Conservation (phyloP, 306 rosid species). For the Quercus agrifolia region DNA sequence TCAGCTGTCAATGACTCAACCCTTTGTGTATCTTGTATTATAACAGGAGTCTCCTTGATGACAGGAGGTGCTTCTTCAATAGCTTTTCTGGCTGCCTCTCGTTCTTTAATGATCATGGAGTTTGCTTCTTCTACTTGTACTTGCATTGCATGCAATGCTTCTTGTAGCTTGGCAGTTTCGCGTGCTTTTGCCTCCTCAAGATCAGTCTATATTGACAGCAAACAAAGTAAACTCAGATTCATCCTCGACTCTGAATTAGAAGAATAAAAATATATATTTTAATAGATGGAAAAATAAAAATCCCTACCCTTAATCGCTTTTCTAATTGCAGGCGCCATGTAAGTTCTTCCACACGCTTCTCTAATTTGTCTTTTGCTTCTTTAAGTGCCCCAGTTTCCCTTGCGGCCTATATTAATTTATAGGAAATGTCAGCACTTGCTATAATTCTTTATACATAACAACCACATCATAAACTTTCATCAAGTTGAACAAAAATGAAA, state of each 20-base stretch:
- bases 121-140: constrained; percentile 88
- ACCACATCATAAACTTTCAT: too few species aligned
- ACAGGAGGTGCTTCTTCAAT: constrained; percentile 97
- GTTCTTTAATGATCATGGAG: constrained; percentile 75
- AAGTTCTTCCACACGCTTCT: constrained; percentile 99
- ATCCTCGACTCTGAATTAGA: neutral
- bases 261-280: too few species aligned
- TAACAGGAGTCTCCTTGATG: constrained; percentile 93
- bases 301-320: constrained; percentile 86
- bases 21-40: constrained; percentile 87
- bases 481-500: too few species aligned
- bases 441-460: constrained; percentile 3
- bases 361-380: constrained; percentile 98
- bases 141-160: constrained; percentile 77
- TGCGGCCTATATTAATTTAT: constrained; percentile 67
- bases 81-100: constrained; percentile 80
- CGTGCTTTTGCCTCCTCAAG: constrained; percentile 94
- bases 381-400: constrained; percentile 99
- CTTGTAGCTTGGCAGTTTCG: constrained; percentile 74
- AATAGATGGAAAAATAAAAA: constrained; percentile 3
- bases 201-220: constrained; percentile 54
- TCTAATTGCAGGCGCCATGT: constrained; percentile 99
- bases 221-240: neutral
- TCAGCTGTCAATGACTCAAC: constrained; percentile 72
- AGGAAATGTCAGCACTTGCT: constrained; percentile 20